Base-by-base conservation (phyloP, 2,329 filamentous ascomycete species). In the Venturia aucupariae region DNA sequence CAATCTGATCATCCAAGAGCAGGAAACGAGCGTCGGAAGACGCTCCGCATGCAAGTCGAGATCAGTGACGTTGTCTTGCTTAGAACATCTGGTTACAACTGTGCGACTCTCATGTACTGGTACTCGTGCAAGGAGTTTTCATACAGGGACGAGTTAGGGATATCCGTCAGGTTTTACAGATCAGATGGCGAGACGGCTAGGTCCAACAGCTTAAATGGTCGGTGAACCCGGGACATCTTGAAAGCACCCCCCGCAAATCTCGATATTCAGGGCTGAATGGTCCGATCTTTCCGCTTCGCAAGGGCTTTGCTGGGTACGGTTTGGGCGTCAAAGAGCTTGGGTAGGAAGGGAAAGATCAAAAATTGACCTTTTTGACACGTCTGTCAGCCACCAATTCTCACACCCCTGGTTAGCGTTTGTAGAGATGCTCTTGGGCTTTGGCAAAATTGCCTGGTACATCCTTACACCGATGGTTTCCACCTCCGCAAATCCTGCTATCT, bases 381-480 rank as follows among this genome's bases (percentile, higher is more conserved):
- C 30, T 57, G 51, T 4, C 51, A 57, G 51, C 27, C 35, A 11
- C 8, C 51, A 8, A 57, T 35, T 32, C 27, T 35, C 27, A 35
- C 1, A 57, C 17, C 51, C 51, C 10, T 57, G 51, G 51, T n/a
- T 30, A 57, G 17, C n/a, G 51, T 19, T 32, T 32, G 51, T 32
- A 8, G 19, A n/a, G 19, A n/a, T 35, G 19, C 13, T 10, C 15
- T 57, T 57, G 51, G 51, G 51, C 51, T 57, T 19, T 35, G 19
- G 30, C 15, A 35, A 7, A 22, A 35, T 4, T 57, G 30, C 27
- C 27, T n/a, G 51, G 27, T 8, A n/a, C 30, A 57, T 35, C 51
- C 51, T 57, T 57, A 57, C 51, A 57, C 30, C 30, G 51, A n/a
- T n/a, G 17, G 27, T 19, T n/a, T 35, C 51, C 51, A 57, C 51